phyloP scores from a whole-genome alignment of 2,329 filamentous ascomycete species.

The Endothia cerciana region DNA sequence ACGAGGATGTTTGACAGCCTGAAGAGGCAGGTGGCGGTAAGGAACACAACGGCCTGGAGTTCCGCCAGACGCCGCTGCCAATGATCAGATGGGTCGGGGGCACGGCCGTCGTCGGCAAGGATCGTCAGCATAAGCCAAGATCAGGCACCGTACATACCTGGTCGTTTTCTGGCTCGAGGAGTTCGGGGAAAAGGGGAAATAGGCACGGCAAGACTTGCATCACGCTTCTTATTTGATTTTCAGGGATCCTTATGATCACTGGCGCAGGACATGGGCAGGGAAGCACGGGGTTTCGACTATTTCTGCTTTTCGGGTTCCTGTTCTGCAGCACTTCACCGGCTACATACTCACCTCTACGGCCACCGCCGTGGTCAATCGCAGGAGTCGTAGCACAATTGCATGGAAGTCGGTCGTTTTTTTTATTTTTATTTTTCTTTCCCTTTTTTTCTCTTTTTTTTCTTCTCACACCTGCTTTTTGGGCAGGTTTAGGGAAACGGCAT shows the following conservation, averaged over 20 bases:
- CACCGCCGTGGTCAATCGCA: not conserved
- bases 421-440: too few relatives aligned
- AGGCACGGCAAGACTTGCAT: slow-evolving; percentile 15
- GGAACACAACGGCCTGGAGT: not conserved
- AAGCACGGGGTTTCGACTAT: slow-evolving; percentile 8
- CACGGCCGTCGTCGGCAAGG: too few relatives aligned
- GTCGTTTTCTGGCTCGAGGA: slow-evolving; percentile 11
- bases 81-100: not conserved
- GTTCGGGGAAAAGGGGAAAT: slow-evolving; percentile 13
- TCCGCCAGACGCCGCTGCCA: not conserved
- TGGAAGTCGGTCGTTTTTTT: slow-evolving; percentile 12
- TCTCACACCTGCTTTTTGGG: not conserved
- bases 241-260: not conserved
- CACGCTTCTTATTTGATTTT: not conserved
- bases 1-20: slow-evolving; percentile 35
- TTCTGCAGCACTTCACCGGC: slow-evolving; percentile 9
- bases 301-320: slow-evolving; percentile 8
- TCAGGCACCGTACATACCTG: not conserved
- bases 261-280: slow-evolving; percentile 7
- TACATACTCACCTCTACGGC: not conserved
- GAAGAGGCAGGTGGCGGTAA: not conserved
- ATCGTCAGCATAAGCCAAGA: slow-evolving; percentile 2
- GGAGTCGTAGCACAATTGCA: slow-evolving; percentile 8
- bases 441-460: too few relatives aligned
- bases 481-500: not conserved